A percentile compares a stretch with the other conserved stretches of the same genome.
These are phyloP conservation scores for Nicotiana benthamiana DNA, from an alignment of 257 asterid genomes.

Conservation along the genomic window DNA sequence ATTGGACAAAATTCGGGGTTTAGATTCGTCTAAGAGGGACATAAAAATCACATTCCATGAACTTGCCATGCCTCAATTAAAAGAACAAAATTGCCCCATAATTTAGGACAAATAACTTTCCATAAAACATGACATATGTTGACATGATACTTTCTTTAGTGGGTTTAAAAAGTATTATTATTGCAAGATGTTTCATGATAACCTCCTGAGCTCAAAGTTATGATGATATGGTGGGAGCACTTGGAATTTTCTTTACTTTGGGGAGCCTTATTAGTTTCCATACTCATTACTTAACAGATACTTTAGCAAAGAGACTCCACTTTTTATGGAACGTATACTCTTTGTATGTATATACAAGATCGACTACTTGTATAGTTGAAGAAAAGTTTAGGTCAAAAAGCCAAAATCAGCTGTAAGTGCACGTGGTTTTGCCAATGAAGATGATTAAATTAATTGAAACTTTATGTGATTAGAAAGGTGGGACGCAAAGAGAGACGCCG, in stretches of 20 bases:
- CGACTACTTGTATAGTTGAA: background rate
- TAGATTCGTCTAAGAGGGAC: background rate
- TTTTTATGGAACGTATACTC: constrained; percentile 7
- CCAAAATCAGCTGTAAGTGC: constrained; percentile 23
- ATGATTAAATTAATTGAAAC: background rate
- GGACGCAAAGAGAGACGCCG: background rate
- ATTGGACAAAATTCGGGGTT: background rate
- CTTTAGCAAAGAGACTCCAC: constrained; percentile 15
- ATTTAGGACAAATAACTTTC: background rate
- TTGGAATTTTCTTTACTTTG: constrained; percentile 1
- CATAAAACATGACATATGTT: background rate
- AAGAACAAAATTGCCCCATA: background rate
- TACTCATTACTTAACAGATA: constrained; percentile 21
- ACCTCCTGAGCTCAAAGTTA: background rate
- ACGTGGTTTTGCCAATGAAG: constrained; percentile 22
- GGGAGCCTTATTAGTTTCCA: background rate
- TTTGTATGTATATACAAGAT: background rate
- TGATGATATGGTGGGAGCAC: background rate
- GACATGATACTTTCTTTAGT: background rate
- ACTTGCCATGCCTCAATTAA: background rate
- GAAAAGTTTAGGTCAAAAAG: constrained; percentile 15
- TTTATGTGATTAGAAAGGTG: background rate
- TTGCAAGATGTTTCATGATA: constrained; percentile 11
- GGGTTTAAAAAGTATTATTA: background rate
- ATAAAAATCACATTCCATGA: background rate